Percentiles rank a stretch among this genome's conserved stretches.
Evolutionary conservation across 2,329 filamentous ascomycete genomes (phyloP).

Genomic region (Claviceps monticola): DNA sequence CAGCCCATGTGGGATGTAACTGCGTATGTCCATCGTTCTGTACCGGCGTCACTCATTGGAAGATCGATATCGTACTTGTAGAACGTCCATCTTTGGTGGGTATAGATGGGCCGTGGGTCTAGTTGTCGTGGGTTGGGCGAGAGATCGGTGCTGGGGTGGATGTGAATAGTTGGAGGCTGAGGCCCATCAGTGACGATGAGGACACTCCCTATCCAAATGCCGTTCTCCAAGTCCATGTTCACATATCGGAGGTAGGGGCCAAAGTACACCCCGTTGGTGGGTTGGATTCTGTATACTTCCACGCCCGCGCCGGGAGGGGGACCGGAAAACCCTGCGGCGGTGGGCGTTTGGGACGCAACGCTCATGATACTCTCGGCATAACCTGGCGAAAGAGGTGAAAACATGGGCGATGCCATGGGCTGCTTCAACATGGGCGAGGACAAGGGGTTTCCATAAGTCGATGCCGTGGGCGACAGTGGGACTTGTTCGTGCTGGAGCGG

Average conservation of each 20-base stretch:
- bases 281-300: constrained; percentile 84
- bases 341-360: constrained; percentile 60
- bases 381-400: constrained; percentile 67
- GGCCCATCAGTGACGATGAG: constrained; percentile 81
- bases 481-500: constrained; percentile 71
- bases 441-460: constrained; percentile 61
- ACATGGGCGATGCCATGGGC: constrained; percentile 61
- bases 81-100: constrained; percentile 89
- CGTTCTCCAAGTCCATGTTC: constrained; percentile 91
- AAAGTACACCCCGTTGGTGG: constrained; percentile 96
- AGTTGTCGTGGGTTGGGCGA: constrained; percentile 87
- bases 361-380: constrained; percentile 81
- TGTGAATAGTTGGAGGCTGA: constrained; percentile 89
- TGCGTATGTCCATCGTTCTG: constrained; percentile 90
- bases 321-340: constrained; percentile 69
- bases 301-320: constrained; percentile 82
- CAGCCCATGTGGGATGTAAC: constrained; percentile 94
- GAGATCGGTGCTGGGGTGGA: constrained; percentile 79
- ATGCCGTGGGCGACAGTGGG: constrained; percentile 70
- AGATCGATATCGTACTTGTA: constrained; percentile 89
- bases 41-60: constrained; percentile 70
- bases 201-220: constrained; percentile 86
- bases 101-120: constrained; percentile 66
- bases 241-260: constrained; percentile 90
- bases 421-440: constrained; percentile 50